phyloP scores from a whole-genome alignment of 2,329 filamentous ascomycete species.

The Colletotrichum neosansevieriae region DNA sequence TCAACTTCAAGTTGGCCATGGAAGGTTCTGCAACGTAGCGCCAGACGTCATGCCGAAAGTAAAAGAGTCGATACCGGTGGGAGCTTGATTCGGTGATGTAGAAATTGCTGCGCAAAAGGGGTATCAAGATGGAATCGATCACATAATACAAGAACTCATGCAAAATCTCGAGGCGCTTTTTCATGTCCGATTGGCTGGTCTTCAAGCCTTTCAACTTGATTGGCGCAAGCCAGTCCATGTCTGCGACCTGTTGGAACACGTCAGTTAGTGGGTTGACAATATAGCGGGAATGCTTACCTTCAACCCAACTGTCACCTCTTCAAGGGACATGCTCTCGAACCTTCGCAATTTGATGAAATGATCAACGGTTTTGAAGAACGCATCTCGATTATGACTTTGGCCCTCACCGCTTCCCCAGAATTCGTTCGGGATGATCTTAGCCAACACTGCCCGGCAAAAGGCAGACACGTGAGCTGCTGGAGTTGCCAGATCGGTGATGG shows the following conservation, averaged over 20 bases:
- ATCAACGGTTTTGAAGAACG: conserved; percentile 77
- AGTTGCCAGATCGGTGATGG: conserved; percentile 76
- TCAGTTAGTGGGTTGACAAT: not conserved
- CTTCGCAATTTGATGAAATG: conserved; percentile 81
- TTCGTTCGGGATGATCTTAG: conserved; percentile 76
- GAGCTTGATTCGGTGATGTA: conserved; percentile 92
- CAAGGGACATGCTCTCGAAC: conserved; percentile 84
- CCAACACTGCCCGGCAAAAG: conserved; percentile 84
- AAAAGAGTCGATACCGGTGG: conserved; percentile 86
- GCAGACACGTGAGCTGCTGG: conserved; percentile 79
- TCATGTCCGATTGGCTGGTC: conserved; percentile 76
- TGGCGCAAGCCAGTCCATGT: conserved; percentile 79
- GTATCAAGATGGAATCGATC: conserved; percentile 92
- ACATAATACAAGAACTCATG: conserved; percentile 90
- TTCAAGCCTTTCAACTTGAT: conserved; percentile 63
- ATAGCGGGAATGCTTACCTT: conserved; percentile 65
- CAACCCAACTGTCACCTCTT: conserved; percentile 80
- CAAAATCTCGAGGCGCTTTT: conserved; percentile 83
- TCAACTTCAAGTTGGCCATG: conserved; percentile 72
- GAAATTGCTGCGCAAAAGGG: conserved; percentile 87
- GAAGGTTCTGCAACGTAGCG: conserved; percentile 79
- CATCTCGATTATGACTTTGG: conserved; percentile 69
- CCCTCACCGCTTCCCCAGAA: conserved; percentile 77
- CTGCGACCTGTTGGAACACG: conserved; percentile 64
- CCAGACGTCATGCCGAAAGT: conserved; percentile 96